Evolutionary conservation across 805 yeast genomes (phyloP), one percentile per base, ranked within the genome.

Genomic region (Ogataea corticis): DNA sequence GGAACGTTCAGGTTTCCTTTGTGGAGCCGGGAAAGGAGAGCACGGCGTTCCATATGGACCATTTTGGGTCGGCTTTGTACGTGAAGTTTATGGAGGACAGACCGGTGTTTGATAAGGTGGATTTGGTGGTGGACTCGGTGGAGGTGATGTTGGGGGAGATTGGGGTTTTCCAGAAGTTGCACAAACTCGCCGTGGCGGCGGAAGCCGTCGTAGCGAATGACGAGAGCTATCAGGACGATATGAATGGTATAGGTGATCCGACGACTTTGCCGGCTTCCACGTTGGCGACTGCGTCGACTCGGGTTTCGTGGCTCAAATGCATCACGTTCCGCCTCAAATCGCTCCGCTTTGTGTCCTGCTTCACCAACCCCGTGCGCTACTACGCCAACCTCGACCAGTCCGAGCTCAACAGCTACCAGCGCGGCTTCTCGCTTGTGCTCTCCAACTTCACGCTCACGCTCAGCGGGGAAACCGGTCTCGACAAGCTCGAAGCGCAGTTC

Each of bases 371-470:
- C 4, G 55, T 65, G 7, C 53, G 53, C 29, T 63, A 52, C 43
- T 66, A 56, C 45, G 54, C 54, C 33, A 59, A 59, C 4, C 50
- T 48, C 11, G 67, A 62, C 42, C 67, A 63, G 44, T 45, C 65
- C 0, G 57, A 52, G 12, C 29, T 65, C 46, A 63, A 63, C 39
- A 48, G 39, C 3, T 62, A 33, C 44, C 46, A 59, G 30, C 55
- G 70, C 41, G 70, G 70, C 23, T 32, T 59, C 36, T 41, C 42
- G 10, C 11, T 52, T n/a, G 46, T 39, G 7, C 27, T 52, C 2
- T 2, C 10, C 1, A 36, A 53, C 10, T 17, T 48, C 30, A 18
- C 23, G 10, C 30, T 42, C 2, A 9, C 35, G 7, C 17, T 52
- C 21, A 38, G 38, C 21, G 43, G 47, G 14, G 39, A 34, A 4